Conservation (phyloP, 768 basidiomycete species). For the Pholiota microspora region DNA sequence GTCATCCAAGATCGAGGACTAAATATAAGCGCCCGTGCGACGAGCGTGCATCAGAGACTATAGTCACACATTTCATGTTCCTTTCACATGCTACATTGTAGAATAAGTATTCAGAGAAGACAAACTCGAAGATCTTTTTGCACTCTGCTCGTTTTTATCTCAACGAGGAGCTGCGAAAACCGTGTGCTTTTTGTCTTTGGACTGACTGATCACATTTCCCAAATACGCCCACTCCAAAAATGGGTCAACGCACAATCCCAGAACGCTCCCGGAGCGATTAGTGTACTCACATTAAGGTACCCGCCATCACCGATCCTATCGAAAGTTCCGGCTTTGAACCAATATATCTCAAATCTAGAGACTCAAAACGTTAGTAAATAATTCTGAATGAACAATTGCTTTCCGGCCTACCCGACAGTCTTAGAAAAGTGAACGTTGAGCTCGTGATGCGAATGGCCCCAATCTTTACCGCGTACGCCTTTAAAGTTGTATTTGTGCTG, state of each 20-base stretch:
- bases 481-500: constrained; percentile 14
- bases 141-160: no score
- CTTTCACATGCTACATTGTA: no score
- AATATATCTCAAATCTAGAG: constrained; percentile 22
- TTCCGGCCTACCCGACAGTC: constrained; percentile 17
- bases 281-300: constrained; percentile 20
- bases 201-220: constrained; percentile 4
- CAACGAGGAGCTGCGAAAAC: no score
- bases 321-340: constrained; percentile 20
- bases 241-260: neutral
- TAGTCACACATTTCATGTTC: no score
- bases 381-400: no score
- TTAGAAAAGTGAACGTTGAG: constrained; percentile 10
- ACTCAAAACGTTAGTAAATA: neutral
- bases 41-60: no score
- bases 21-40: no score
- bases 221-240: constrained; percentile 6
- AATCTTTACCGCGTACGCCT: constrained; percentile 17
- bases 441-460: constrained; percentile 18
- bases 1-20: no score
- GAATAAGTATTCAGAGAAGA: no score
- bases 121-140: no score
- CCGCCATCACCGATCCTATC: constrained; percentile 20
- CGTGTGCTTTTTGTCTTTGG: no score
- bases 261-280: no score